These are phyloP conservation scores for Eutrema heterophyllum DNA, from an alignment of 345 rosid species.

Conservation along the genomic window DNA sequence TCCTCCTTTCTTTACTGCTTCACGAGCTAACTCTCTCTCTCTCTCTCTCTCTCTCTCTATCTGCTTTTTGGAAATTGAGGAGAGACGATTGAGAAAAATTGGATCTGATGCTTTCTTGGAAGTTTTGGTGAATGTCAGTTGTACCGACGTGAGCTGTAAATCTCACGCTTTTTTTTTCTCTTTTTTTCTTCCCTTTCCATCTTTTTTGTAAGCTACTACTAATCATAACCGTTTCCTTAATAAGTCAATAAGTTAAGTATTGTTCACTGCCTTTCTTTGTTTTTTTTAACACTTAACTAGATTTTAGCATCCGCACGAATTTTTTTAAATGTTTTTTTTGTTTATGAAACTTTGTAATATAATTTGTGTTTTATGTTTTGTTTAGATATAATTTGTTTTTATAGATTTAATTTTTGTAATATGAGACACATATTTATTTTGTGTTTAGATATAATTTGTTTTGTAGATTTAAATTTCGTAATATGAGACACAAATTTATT, in stretches of 20 bases:
- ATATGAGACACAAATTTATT: no score
- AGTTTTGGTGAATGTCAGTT: conserved; percentile 22
- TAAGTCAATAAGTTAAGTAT: background rate
- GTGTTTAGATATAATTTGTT: no score
- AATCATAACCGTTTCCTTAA: conserved; percentile 25
- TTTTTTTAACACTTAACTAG: no score
- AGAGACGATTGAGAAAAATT: conserved; percentile 5
- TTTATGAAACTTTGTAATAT: no score
- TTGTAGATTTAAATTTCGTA: no score
- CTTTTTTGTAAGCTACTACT: background rate
- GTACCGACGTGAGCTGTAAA: conserved; percentile 28
- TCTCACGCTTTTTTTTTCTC: background rate
- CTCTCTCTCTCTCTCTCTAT: conserved; percentile 29
- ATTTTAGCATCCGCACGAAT: no score
- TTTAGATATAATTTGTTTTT: no score
- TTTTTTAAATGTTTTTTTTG: no score
- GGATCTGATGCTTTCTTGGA: conserved; percentile 38
- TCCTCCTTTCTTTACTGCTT: background rate
- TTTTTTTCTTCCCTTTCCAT: background rate
- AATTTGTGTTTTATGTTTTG: no score
- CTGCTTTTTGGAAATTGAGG: conserved; percentile 4
- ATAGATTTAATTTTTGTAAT: no score
- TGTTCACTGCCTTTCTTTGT: background rate
- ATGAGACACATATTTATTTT: no score
- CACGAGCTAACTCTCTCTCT: conserved; percentile 23